These are phyloP conservation scores for Mycotypha africana DNA, from an alignment of 371 early-diverging fungal genomes.

Conservation along the genomic window DNA sequence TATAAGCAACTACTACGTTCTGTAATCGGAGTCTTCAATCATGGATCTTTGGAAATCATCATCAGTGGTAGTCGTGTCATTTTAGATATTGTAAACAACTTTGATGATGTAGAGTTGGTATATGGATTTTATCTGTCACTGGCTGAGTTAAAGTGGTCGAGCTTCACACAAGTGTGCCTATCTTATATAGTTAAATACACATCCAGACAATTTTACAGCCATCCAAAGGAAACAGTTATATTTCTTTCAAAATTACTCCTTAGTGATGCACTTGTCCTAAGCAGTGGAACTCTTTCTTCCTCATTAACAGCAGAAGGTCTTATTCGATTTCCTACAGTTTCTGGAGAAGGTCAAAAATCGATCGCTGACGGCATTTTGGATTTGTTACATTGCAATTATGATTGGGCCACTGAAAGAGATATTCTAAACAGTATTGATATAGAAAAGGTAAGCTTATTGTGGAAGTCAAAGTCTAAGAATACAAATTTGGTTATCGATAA, in stretches of 20 bases:
- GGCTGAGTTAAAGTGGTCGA: conserved; percentile 59
- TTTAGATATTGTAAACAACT: conserved; percentile 51
- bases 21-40: conserved; percentile 37
- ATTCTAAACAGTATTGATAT: conserved; percentile 34
- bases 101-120: conserved; percentile 46
- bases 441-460: too few species aligned
- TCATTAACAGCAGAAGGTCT: conserved; percentile 48
- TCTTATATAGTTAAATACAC: conserved; percentile 60
- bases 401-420: conserved; percentile 54
- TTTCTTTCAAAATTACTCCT: conserved; percentile 50
- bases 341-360: conserved; percentile 15
- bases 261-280: conserved; percentile 31
- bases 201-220: conserved; percentile 29
- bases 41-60: conserved; percentile 55
- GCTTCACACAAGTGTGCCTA: conserved; percentile 63
- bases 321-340: conserved; percentile 44
- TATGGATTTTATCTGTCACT: conserved; percentile 65
- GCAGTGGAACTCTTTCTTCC: conserved; percentile 44
- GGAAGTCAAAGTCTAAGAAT: conserved; percentile 12
- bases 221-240: conserved; percentile 44
- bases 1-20: conserved; percentile 24
- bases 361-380: conserved; percentile 32
- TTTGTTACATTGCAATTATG: conserved; percentile 27
- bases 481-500: not conserved
- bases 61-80: conserved; percentile 56